Evolutionary conservation across 495 filamentous ascomycete species (phyloP), one percentile per base, ranked within the genome.

Genomic region (Aspergillus carlsbadensis): DNA sequence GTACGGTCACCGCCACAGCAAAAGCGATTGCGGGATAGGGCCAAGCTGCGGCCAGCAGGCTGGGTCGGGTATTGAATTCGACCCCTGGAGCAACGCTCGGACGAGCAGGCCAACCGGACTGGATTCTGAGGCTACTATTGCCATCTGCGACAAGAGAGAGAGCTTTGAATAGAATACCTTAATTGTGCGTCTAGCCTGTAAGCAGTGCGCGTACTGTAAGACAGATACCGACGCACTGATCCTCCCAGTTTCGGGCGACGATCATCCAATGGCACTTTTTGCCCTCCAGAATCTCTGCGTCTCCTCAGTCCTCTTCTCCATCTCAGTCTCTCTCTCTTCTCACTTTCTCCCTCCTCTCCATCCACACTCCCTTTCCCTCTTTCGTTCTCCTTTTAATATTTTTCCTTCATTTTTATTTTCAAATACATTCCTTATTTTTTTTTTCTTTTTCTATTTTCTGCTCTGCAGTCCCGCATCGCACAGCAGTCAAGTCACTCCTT

Each of bases 341-440:
- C 34, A 31, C 39, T 58, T 36, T 59, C 44, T 47, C 52, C 40
- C 37, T 36, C 40, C 36, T 40, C 53, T 36, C 26, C 43, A 51
- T 55, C 45, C 21, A 54, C 41, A 50, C 46, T 54, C 29, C 52
- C 58, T 62, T 65, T 63, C 57, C 56, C 67, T 60, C 11, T 65
- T 63, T 65, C 18, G 41, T 56, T 40, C 52, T 35, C 56, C 53
- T 50, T 60, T 56, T 56, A 55, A 48, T 59, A 31, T 49, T 33
- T 46, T 20, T 46, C 39, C 42, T 52, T 26, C 18, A 51, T 44
- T 44, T 48, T 35, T 45, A 31, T 22, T 40, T 47, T 54, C 44
- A 43, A 22, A 59, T 42, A 34, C 58, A 46, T 31, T 45, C 26
- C 50, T 44, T 52, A 48, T 43, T 53, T 48, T n/a, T 40, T 34